phyloP scores from a whole-genome alignment of 441 rosid species.

The Gossypium gossypioides region DNA sequence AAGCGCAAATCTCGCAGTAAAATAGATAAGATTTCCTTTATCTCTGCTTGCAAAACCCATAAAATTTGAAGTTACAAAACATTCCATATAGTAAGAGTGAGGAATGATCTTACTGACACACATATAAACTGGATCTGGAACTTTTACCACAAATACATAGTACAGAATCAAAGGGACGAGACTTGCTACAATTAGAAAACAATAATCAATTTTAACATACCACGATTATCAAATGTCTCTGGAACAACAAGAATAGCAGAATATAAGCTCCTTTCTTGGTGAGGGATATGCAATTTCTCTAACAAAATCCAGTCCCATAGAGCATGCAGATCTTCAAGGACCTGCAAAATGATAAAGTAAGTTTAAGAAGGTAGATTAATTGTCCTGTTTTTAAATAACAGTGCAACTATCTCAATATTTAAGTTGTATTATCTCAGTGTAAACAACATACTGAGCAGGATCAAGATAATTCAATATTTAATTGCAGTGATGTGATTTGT shows the following conservation, averaged over 20 bases:
- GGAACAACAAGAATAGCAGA: conserved; percentile 76
- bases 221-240: conserved; percentile 71
- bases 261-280: conserved; percentile 48
- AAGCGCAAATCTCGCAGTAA: conserved; percentile 67
- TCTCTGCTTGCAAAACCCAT: conserved; percentile 44
- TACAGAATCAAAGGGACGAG: background rate
- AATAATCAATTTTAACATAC: conserved; percentile 28
- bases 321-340: conserved; percentile 67
- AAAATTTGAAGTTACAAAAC: conserved; percentile 14
- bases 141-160: background rate
- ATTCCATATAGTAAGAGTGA: background rate
- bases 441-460: background rate
- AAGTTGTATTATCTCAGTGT: background rate
- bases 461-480: background rate
- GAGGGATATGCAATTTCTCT: conserved; percentile 55
- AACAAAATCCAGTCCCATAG: conserved; percentile 85
- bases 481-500: background rate
- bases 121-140: background rate
- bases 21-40: conserved; percentile 74
- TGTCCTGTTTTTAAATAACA: background rate
- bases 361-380: background rate
- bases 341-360: conserved; percentile 34
- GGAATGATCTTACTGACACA: background rate
- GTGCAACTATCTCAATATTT: background rate
- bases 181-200: background rate